These are phyloP conservation scores for Cicer judaicum DNA, from an alignment of 306 rosid genomes.

Conservation along the genomic window DNA sequence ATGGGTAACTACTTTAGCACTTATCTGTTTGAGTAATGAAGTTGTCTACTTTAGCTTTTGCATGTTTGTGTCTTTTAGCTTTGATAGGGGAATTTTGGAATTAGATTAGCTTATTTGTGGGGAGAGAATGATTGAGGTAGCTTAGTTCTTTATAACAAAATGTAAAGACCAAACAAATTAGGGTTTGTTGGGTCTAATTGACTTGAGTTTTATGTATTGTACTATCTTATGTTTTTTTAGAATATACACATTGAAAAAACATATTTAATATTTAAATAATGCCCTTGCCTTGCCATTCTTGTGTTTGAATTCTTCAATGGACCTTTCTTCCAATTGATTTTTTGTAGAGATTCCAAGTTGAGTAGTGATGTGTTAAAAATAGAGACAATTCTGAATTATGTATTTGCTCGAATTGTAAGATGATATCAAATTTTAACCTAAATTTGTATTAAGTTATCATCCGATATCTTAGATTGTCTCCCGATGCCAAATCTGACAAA, in stretches of 20 bases:
- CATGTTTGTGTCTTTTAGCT: conserved; percentile 37
- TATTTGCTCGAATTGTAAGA: too few relatives aligned
- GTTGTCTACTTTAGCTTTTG: conserved; percentile 54
- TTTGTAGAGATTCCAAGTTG: background rate
- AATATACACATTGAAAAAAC: conserved; percentile 38
- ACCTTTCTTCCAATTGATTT: background rate
- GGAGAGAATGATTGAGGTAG: conserved; percentile 47
- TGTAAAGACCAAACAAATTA: conserved; percentile 32
- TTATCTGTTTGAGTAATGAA: conserved; percentile 55
- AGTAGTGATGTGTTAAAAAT: too few relatives aligned
- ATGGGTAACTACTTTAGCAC: conserved; percentile 58
- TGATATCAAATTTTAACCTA: too few relatives aligned
- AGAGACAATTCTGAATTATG: too few relatives aligned
- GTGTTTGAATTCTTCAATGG: background rate
- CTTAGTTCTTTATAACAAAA: conserved; percentile 36
- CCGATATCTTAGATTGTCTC: too few relatives aligned
- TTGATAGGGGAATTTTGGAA: conserved; percentile 38
- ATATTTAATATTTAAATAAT: conserved; percentile 32
- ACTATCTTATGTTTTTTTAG: conserved; percentile 37
- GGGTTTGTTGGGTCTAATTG: conserved; percentile 26
- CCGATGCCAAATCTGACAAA: too few relatives aligned
- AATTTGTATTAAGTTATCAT: too few relatives aligned
- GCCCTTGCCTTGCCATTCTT: conserved; percentile 5
- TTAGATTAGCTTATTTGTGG: conserved; percentile 45
- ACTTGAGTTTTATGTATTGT: conserved; percentile 42